Evolutionary conservation across 2,329 filamentous ascomycete genomes (phyloP).

Genomic region (Fusarium newnesense): DNA sequence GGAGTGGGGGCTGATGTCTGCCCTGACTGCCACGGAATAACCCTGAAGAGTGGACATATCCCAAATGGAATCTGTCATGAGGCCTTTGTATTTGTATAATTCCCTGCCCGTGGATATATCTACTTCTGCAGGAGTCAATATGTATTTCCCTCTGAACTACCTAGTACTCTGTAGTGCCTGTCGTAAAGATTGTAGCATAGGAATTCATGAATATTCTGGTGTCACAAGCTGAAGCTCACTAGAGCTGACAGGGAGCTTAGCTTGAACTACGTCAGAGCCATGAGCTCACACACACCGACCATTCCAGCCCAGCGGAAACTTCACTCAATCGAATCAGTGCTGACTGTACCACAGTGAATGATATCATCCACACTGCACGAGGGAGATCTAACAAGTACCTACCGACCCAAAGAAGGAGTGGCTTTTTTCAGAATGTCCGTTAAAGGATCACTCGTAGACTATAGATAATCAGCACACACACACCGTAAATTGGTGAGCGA

Average conservation of each 20-base stretch:
- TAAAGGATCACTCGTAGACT: background rate
- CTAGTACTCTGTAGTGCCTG: background rate
- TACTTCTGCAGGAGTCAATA: background rate
- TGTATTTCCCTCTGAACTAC: background rate
- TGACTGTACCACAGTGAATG: constrained; percentile 17
- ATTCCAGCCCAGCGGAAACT: constrained; percentile 7
- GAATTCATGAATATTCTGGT: background rate
- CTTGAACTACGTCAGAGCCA: constrained; percentile 22
- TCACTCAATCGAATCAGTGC: background rate
- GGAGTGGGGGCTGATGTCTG: constrained; percentile 21
- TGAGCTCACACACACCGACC: constrained; percentile 7
- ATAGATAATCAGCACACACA: background rate
- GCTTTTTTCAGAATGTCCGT: background rate
- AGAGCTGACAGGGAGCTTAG: constrained; percentile 5
- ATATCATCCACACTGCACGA: constrained; percentile 12
- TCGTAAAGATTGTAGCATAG: background rate
- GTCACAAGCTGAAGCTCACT: constrained; percentile 1
- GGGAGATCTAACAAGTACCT: background rate
- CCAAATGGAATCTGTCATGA: background rate
- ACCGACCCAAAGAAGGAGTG: background rate
- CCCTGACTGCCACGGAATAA: constrained; percentile 20
- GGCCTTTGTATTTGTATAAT: background rate
- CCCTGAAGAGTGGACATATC: constrained; percentile 1
- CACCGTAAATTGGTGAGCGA: background rate
- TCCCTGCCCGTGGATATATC: background rate